phyloP scores from a whole-genome alignment of 257 asterid genomes.

The Scutellaria minor region DNA sequence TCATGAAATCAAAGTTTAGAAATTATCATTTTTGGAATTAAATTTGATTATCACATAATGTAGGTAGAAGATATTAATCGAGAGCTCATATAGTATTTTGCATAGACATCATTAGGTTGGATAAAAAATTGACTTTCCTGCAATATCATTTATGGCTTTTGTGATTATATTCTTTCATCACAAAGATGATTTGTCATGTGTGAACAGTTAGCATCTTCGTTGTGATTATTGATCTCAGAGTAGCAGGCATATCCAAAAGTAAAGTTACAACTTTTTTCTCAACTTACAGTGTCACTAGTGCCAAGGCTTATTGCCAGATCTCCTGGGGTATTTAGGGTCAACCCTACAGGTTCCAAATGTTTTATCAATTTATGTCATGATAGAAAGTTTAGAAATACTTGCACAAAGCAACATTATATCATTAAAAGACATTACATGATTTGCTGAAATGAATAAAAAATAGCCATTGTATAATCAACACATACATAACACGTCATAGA shows the following conservation, averaged over 20 bases:
- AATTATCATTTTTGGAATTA: not conserved
- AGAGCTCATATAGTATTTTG: not conserved
- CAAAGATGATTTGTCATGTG: too few relatives aligned
- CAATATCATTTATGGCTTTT: not conserved
- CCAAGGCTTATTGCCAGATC: slow-evolving; percentile 96
- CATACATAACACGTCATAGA: not conserved
- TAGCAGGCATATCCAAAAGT: not conserved
- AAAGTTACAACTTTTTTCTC: not conserved
- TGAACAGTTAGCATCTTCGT: not conserved
- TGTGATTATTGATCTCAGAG: not conserved
- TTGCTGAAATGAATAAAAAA: not conserved
- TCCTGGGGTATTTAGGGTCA: slow-evolving; percentile 81
- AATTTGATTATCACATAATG: not conserved
- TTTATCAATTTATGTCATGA: not conserved
- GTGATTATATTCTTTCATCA: too few relatives aligned
- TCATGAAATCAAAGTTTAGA: not conserved
- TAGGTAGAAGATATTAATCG: not conserved
- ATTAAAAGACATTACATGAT: not conserved
- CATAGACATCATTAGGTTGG: not conserved
- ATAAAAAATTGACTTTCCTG: not conserved
- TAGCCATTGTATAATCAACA: not conserved
- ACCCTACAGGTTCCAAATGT: slow-evolving; percentile 48
- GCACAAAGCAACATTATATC: slow-evolving; percentile 4
- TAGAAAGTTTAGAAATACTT: not conserved
- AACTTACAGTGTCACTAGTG: slow-evolving; percentile 92